A percentile compares a stretch with the other conserved stretches of the same genome.
Evolutionary conservation across 495 filamentous ascomycete species (phyloP).

Genomic region (Lichina pygmaea): DNA sequence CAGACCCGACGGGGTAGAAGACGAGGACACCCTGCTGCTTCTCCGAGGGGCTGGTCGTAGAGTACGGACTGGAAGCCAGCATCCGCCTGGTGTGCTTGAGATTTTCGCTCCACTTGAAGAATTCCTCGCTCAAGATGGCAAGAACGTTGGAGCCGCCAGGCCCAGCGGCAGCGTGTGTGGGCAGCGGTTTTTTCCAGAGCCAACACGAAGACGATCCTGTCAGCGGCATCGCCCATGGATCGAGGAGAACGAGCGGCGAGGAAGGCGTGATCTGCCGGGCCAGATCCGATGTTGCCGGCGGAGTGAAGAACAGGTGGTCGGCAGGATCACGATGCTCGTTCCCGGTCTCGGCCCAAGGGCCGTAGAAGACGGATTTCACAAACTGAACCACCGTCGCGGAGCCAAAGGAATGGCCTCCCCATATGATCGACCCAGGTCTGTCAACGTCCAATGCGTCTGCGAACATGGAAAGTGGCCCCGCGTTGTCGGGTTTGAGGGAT

Average conservation of each 20-base stretch:
- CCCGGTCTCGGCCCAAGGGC: slow-evolving; percentile 1
- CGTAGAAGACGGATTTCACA: slow-evolving; percentile 42
- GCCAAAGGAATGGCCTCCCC: slow-evolving; percentile 53
- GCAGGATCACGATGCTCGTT: neutral
- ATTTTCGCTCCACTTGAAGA: slow-evolving; percentile 44
- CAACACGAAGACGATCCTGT: slow-evolving; percentile 22
- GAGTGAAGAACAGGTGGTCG: slow-evolving; percentile 20
- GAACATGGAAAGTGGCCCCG: slow-evolving; percentile 14
- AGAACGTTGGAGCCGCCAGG: slow-evolving; percentile 25
- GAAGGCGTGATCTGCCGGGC: slow-evolving; percentile 30
- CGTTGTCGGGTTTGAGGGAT: neutral
- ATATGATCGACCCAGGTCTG: slow-evolving; percentile 40
- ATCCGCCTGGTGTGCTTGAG: slow-evolving; percentile 28
- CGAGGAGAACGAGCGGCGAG: slow-evolving; percentile 34
- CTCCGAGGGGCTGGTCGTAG: neutral
- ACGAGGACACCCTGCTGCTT: slow-evolving; percentile 18
- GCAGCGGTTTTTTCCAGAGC: slow-evolving; percentile 37
- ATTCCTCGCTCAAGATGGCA: slow-evolving; percentile 37
- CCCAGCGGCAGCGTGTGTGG: slow-evolving; percentile 23
- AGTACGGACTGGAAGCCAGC: slow-evolving; percentile 21
- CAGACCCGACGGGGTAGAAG: slow-evolving; percentile 33
- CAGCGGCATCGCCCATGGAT: slow-evolving; percentile 49
- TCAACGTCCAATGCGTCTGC: slow-evolving; percentile 28
- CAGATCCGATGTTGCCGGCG: slow-evolving; percentile 19
- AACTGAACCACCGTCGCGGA: slow-evolving; percentile 43